Evolutionary conservation across 768 basidiomycete genomes (phyloP).

Genomic region (Termitomyces sp.): DNA sequence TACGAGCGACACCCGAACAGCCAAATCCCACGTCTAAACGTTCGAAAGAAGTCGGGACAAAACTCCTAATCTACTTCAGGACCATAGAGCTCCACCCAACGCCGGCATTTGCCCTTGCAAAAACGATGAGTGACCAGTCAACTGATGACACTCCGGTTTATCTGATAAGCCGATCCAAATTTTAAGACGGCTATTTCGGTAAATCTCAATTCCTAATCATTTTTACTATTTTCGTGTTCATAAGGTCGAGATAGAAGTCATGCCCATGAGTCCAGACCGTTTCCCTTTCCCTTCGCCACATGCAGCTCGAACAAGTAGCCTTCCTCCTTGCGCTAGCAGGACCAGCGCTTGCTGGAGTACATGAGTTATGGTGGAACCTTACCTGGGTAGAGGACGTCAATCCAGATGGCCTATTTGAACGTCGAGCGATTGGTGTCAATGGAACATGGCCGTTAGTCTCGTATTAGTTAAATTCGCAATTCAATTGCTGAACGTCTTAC

Average conservation of each 20-base stretch:
- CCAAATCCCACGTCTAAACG: not conserved
- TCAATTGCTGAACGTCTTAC: not conserved
- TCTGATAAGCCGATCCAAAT: slow-evolving; percentile 9
- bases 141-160: slow-evolving; percentile 2
- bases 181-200: not conserved
- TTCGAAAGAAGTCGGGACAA: not conserved
- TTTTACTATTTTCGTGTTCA: slow-evolving; percentile 1
- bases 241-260: slow-evolving; percentile 2
- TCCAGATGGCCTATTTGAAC: slow-evolving; percentile 77
- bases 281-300: slow-evolving; percentile 11
- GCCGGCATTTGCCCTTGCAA: not conserved
- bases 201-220: not conserved
- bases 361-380: slow-evolving; percentile 88
- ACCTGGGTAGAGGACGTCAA: slow-evolving; percentile 75
- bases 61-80: not conserved
- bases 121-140: not conserved
- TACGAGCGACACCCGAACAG: not conserved
- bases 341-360: slow-evolving; percentile 54
- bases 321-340: slow-evolving; percentile 27
- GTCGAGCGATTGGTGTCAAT: slow-evolving; percentile 85
- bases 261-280: slow-evolving; percentile 2
- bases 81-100: not conserved
- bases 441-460: slow-evolving; percentile 85
- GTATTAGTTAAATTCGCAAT: not conserved
- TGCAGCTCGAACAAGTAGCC: slow-evolving; percentile 16